phyloP scores from a whole-genome alignment of 192 early-diverging fungal species.

The Podila verticillata region DNA sequence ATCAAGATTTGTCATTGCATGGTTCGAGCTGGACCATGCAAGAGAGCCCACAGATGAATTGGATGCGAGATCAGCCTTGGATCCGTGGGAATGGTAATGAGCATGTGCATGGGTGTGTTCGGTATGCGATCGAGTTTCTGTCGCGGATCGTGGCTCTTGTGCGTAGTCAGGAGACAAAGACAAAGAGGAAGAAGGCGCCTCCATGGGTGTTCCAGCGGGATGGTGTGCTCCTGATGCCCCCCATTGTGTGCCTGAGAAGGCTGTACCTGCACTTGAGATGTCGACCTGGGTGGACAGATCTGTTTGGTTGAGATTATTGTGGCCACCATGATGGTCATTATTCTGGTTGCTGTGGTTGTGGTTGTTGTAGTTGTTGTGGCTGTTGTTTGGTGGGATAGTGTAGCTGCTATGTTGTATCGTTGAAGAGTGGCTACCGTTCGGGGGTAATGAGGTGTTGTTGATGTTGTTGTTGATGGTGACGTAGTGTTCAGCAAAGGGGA shows the following conservation, averaged over 20 bases:
- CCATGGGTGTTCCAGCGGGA: slow-evolving; percentile 29
- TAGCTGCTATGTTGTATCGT: no score
- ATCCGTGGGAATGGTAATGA: slow-evolving; percentile 1
- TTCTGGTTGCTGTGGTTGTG: background rate
- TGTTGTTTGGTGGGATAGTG: background rate
- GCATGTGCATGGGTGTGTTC: background rate
- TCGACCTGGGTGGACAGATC: background rate
- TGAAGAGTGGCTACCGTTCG: no score
- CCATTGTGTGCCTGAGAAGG: background rate
- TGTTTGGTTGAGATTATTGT: background rate
- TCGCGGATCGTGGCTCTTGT: background rate
- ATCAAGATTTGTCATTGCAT: slow-evolving; percentile 20
- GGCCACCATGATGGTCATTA: background rate
- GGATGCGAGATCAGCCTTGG: background rate
- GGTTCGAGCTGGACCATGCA: slow-evolving; percentile 4
- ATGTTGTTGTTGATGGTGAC: slow-evolving; percentile 1
- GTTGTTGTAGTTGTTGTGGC: background rate
- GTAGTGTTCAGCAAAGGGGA: background rate
- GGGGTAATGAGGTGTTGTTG: background rate
- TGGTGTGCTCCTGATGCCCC: background rate
- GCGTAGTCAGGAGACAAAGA: background rate
- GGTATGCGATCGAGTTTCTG: background rate
- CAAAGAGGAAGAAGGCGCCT: background rate
- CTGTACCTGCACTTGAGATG: background rate
- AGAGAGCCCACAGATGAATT: slow-evolving; percentile 4